Evolutionary conservation across 331 rosid species (phyloP).

Genomic region (Rhamnella rubrinervis): DNA sequence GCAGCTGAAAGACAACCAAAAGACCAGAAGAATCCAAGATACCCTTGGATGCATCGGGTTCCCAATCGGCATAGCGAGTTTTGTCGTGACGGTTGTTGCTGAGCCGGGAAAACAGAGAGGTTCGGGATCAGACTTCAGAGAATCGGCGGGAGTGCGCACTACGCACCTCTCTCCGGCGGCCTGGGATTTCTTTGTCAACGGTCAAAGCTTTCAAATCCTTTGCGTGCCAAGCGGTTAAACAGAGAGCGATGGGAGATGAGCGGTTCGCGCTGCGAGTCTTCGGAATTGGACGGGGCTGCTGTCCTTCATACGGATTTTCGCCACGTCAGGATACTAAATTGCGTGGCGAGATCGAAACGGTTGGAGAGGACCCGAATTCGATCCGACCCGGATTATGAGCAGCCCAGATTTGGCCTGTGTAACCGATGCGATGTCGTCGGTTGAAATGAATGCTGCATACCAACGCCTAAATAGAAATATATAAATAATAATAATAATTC

Average conservation of each 20-base stretch:
- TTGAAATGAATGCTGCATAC: too few relatives aligned
- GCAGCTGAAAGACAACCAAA: constrained; percentile 40
- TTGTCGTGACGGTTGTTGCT: not conserved
- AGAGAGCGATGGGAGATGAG: not conserved
- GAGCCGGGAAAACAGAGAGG: not conserved
- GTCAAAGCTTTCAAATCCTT: not conserved
- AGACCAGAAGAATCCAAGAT: constrained; percentile 31
- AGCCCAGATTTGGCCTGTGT: not conserved
- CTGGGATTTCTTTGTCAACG: not conserved
- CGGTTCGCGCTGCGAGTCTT: not conserved
- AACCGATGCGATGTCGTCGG: too few relatives aligned
- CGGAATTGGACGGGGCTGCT: not conserved
- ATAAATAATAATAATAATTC: too few relatives aligned
- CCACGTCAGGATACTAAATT: constrained; percentile 20
- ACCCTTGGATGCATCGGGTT: constrained; percentile 22
- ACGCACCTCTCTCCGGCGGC: constrained; percentile 8
- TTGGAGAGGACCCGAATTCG: too few relatives aligned
- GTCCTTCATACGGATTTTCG: constrained; percentile 16
- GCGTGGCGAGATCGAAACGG: constrained; percentile 15
- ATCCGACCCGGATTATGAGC: not conserved
- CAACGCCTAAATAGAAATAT: too few relatives aligned
- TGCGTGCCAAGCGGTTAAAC: not conserved
- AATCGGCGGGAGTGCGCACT: constrained; percentile 13
- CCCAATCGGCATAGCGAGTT: constrained; percentile 45
- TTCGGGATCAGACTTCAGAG: not conserved